Base-by-base conservation (phyloP, 2,329 filamentous ascomycete genomes). In the Pseudopyricularia javanii region DNA sequence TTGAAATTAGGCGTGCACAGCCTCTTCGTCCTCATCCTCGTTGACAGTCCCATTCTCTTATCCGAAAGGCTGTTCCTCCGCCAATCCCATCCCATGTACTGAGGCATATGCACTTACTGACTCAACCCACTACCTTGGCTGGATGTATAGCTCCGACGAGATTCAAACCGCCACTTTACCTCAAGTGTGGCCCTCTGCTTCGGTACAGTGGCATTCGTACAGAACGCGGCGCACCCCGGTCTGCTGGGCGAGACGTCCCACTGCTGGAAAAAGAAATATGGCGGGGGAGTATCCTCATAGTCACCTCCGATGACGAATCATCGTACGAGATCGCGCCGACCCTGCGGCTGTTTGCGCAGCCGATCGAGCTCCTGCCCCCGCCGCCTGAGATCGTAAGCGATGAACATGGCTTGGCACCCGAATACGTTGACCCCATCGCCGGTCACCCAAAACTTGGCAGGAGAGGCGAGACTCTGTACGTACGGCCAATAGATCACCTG, bases 211-310 rank as follows among this genome's bases (percentile, higher is more conserved):
- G 94, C 20, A 81, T 95, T 43, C 81, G 85, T 40, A 75, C 74
- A 37, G 80, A 95, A 67, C 71, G 74, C 61, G 62, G 70, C 49
- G 62, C 70, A 0, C 63, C 65, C 28, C 64, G 70, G 32, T 67
- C 64, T 30, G 65, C 62, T 53, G 67, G 65, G 52, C 65, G 64
- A 59, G 65, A 62, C 57, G 58, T 62, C 2, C 54, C 62, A 12
- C 47, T 20, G 7, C 54, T 52, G 62, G 83, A 88, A 45, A 79
- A 82, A 51, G 88, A 95, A 60, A 82, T 91, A 20, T 98, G 93
- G 93, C 82, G 91, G 65, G 93, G 93, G 5, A 94, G 83, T 55
- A 78, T 97, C 54, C 90, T 98, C 88, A 95, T 98, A 60, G 90
- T 98, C 22, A 97, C 93, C 0, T 78, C 83, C 51, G 91, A 98